Conservation (phyloP, 805 yeast genomes). For the Candida bentonensis region DNA sequence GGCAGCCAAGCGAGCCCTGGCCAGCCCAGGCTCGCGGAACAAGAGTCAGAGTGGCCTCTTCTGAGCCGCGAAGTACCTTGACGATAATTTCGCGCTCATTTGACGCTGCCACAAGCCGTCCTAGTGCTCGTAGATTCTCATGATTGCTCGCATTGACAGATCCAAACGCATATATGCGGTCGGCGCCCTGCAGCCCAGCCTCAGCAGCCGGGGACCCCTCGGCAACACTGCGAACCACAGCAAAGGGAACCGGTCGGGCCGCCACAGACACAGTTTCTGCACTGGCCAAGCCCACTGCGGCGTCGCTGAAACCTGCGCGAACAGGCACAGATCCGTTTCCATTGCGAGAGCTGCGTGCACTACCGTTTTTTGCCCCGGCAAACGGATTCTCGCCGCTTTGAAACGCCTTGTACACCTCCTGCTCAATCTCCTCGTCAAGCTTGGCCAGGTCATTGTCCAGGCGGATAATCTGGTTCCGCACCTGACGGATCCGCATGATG, state of each 20-base stretch:
- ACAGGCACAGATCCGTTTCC: not conserved
- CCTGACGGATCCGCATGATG: slow-evolving; percentile 48
- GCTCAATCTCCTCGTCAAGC: slow-evolving; percentile 34
- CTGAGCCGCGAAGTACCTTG: not conserved
- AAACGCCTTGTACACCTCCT: slow-evolving; percentile 30
- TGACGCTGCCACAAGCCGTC: not conserved
- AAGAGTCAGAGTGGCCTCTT: not conserved
- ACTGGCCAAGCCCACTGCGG: too few species aligned
- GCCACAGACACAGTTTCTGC: not conserved
- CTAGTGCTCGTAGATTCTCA: slow-evolving; percentile 24
- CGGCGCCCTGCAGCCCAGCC: slow-evolving; percentile 43
- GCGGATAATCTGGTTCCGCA: slow-evolving; percentile 51
- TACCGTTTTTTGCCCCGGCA: not conserved
- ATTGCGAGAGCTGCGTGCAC: not conserved
- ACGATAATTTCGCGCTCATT: not conserved
- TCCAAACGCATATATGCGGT: slow-evolving; percentile 42
- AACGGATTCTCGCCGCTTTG: not conserved
- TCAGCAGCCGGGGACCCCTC: slow-evolving; percentile 40
- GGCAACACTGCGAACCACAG: slow-evolving; percentile 33
- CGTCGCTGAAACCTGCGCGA: not conserved
- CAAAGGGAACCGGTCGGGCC: slow-evolving; percentile 12
- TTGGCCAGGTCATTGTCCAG: slow-evolving; percentile 53
- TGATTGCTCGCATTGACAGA: slow-evolving; percentile 42
- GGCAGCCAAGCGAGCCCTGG: slow-evolving; percentile 56
- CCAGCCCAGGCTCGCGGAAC: slow-evolving; percentile 41